These are phyloP conservation scores for Emergomyces orientalis DNA, from an alignment of 2,329 filamentous ascomycete species.

Conservation along the genomic window DNA sequence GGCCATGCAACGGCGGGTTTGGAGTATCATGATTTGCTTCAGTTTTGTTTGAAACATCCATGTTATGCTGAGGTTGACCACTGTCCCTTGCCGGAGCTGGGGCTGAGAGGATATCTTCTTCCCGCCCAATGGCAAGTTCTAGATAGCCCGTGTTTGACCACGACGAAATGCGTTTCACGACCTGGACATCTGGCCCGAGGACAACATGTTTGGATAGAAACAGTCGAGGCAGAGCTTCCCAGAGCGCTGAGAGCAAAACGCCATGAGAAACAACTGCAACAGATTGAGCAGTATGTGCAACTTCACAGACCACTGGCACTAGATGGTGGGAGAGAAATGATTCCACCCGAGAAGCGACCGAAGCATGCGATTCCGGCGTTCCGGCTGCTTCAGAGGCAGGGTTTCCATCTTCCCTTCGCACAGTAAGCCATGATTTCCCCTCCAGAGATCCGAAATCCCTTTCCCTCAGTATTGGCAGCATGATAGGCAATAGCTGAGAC, in stretches of 20 bases:
- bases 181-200: conserved; percentile 32
- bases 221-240: conserved; percentile 51
- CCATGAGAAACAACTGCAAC: conserved; percentile 73
- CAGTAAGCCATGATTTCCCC: conserved; percentile 19
- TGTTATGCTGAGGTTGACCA: conserved; percentile 1
- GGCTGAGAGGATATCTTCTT: not conserved
- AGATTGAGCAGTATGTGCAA: conserved; percentile 27
- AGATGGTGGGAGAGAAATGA: conserved; percentile 59
- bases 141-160: conserved; percentile 61
- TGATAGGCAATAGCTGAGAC: conserved; percentile 6
- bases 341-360: conserved; percentile 56
- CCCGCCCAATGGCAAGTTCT: conserved; percentile 30
- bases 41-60: not conserved
- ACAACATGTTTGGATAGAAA: conserved; percentile 42
- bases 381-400: conserved; percentile 35
- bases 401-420: conserved; percentile 17
- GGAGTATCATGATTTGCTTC: not conserved
- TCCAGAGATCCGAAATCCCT: conserved; percentile 36
- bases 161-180: conserved; percentile 37
- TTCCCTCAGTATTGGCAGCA: conserved; percentile 26
- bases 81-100: not conserved
- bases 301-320: conserved; percentile 43
- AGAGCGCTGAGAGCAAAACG: conserved; percentile 63
- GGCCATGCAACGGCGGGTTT: conserved; percentile 31
- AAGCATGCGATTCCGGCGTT: conserved; percentile 58